Conservation (phyloP, 2,329 filamentous ascomycete genomes). For the Neocatenulostroma microsporum region DNA sequence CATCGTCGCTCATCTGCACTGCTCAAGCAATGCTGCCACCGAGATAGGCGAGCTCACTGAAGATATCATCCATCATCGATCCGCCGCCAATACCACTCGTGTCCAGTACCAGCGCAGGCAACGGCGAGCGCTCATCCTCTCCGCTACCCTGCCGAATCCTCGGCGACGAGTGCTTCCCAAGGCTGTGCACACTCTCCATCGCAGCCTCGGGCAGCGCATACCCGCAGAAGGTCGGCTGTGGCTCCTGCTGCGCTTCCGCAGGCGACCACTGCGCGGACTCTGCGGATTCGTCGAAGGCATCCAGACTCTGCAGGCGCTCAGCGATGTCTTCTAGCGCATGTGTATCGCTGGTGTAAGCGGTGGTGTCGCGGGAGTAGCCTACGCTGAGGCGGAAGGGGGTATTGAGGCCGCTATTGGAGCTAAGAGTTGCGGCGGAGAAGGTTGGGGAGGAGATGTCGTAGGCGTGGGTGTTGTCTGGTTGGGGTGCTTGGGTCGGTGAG, state of each 20-base stretch:
- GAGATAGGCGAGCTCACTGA: conserved; percentile 26
- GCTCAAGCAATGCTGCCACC: conserved; percentile 18
- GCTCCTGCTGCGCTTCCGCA: too few species aligned
- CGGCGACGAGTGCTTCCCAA: conserved; percentile 7
- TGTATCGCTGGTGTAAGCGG: conserved; percentile 5
- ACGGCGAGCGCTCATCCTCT: neutral
- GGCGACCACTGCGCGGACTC: too few species aligned
- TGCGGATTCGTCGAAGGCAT: neutral
- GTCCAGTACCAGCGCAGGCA: conserved; percentile 5
- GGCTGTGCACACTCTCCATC: conserved; percentile 5
- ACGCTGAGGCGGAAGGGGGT: conserved; percentile 21
- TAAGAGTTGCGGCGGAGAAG: conserved; percentile 27
- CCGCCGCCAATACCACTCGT: conserved; percentile 7
- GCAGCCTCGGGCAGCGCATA: conserved; percentile 7
- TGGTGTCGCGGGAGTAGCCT: conserved; percentile 6
- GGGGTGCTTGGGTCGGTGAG: conserved; percentile 8
- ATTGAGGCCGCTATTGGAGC: conserved; percentile 19
- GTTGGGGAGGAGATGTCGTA: conserved; percentile 21
- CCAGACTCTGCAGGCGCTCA: conserved; percentile 7
- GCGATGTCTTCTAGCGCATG: conserved; percentile 5
- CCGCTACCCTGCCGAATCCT: too few species aligned
- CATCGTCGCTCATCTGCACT: too few species aligned
- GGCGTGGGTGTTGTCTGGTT: conserved; percentile 1
- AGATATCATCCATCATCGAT: conserved; percentile 22
- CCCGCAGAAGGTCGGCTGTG: neutral